phyloP scores from a whole-genome alignment of 805 yeast genomes.

The Ogataea neopini region DNA sequence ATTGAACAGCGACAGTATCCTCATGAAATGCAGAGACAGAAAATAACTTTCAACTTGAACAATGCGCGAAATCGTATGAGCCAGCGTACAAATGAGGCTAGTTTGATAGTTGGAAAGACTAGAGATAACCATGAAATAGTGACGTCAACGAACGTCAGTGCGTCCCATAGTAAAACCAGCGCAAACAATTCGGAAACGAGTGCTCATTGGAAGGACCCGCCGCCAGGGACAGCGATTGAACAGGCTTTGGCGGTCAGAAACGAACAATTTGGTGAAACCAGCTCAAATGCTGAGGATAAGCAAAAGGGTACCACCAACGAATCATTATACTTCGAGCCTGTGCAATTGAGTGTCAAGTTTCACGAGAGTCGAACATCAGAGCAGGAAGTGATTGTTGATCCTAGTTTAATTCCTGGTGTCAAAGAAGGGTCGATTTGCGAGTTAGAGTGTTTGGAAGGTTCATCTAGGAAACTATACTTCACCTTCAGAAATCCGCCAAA shows the following conservation, averaged over 20 bases:
- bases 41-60: conserved; percentile 30
- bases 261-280: background rate
- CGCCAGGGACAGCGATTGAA: background rate
- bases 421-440: conserved; percentile 79
- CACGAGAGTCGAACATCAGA: conserved; percentile 66
- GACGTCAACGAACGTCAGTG: conserved; percentile 15
- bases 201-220: background rate
- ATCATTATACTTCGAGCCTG: conserved; percentile 31
- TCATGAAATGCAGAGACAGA: conserved; percentile 24
- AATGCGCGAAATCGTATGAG: conserved; percentile 31
- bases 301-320: background rate
- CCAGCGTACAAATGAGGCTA: conserved; percentile 37
- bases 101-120: conserved; percentile 33
- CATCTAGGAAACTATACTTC: conserved; percentile 43
- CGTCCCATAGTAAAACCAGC: conserved; percentile 3
- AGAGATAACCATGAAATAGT: conserved; percentile 22
- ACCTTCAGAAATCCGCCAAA: conserved; percentile 36
- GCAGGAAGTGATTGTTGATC: conserved; percentile 65
- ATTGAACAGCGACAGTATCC: background rate
- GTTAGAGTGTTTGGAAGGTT: conserved; percentile 46
- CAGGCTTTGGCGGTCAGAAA: background rate
- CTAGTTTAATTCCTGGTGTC: conserved; percentile 59
- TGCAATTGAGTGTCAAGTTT: conserved; percentile 49
- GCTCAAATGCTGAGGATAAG: background rate
- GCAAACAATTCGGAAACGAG: background rate